Evolutionary conservation across 352 stramenopile genomes (phyloP).

Genomic region (Phytopythium kandeliae): DNA sequence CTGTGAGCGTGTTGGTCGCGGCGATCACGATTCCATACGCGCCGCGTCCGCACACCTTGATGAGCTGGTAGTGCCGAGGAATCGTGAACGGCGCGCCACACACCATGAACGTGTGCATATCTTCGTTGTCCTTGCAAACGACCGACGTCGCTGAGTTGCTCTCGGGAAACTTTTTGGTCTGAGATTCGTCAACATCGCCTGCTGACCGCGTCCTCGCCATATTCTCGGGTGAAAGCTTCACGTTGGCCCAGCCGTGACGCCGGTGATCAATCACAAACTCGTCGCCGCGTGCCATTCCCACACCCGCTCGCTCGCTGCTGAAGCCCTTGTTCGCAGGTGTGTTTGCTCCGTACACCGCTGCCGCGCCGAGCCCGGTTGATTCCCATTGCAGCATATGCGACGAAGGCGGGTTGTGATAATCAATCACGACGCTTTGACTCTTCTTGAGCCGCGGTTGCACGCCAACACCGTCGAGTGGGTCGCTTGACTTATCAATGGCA

Average conservation of each 20-base stretch:
- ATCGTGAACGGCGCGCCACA: constrained; percentile 86
- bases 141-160: constrained; percentile 41
- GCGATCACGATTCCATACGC: constrained; percentile 89
- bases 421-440: constrained; percentile 71
- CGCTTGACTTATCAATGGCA: constrained; percentile 11
- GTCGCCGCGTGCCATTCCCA: constrained; percentile 21
- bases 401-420: constrained; percentile 58
- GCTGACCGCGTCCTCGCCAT: constrained; percentile 49
- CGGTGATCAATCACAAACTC: constrained; percentile 40
- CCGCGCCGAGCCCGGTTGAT: constrained; percentile 10
- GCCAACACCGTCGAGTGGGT: constrained; percentile 5
- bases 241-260: constrained; percentile 72
- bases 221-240: constrained; percentile 69
- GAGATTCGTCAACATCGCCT: constrained; percentile 23
- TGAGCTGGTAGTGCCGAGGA: constrained; percentile 80
- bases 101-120: constrained; percentile 89
- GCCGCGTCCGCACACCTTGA: constrained; percentile 84
- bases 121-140: constrained; percentile 78
- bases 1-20: constrained; percentile 69
- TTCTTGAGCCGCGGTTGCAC: constrained; percentile 67
- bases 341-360: not conserved
- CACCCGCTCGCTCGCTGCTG: constrained; percentile 7
- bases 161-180: constrained; percentile 37
- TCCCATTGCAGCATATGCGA: constrained; percentile 79
- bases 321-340: constrained; percentile 8